Percentiles rank a stretch among this genome's conserved stretches.
Conservation (phyloP, 2,329 filamentous ascomycete genomes). For the Aspergillaceae sp. region DNA sequence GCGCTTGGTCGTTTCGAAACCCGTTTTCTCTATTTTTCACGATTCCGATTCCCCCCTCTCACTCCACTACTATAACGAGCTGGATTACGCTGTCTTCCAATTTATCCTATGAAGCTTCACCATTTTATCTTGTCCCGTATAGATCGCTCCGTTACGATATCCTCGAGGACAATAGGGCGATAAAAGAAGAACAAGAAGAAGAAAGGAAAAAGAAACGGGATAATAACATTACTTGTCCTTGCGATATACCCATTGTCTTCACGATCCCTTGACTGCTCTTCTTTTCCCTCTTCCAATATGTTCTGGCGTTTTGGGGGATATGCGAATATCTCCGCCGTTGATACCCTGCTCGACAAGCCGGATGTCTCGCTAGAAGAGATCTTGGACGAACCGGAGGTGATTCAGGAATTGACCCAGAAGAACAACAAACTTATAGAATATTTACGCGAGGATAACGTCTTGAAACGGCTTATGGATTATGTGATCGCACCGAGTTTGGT, state of each 20-base stretch:
- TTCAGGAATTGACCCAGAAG: slow-evolving; percentile 96
- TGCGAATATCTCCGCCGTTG: slow-evolving; percentile 92
- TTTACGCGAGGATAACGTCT: slow-evolving; percentile 74
- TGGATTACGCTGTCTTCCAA: neutral
- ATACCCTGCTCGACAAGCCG: slow-evolving; percentile 89
- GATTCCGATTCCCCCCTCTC: neutral
- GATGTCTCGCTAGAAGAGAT: slow-evolving; percentile 93
- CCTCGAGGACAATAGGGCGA: slow-evolving; percentile 13
- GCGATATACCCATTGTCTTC: slow-evolving; percentile 8
- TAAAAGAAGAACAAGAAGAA: slow-evolving; percentile 11
- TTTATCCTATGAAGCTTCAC: neutral
- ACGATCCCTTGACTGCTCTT: slow-evolving; percentile 24
- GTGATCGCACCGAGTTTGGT: slow-evolving; percentile 65
- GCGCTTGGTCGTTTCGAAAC: neutral
- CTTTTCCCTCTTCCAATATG: slow-evolving; percentile 57
- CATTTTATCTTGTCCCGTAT: slow-evolving; percentile 15
- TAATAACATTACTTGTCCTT: slow-evolving; percentile 1
- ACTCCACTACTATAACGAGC: neutral
- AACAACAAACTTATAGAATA: slow-evolving; percentile 97
- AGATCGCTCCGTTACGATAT: slow-evolving; percentile 19
- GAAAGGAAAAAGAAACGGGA: no score
- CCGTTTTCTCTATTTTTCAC: neutral
- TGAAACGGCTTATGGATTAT: slow-evolving; percentile 81
- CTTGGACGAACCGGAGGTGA: slow-evolving; percentile 89
- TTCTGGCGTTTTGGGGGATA: slow-evolving; percentile 99